These are phyloP conservation scores for Mycena vitilis DNA, from an alignment of 768 basidiomycete genomes.

Conservation along the genomic window DNA sequence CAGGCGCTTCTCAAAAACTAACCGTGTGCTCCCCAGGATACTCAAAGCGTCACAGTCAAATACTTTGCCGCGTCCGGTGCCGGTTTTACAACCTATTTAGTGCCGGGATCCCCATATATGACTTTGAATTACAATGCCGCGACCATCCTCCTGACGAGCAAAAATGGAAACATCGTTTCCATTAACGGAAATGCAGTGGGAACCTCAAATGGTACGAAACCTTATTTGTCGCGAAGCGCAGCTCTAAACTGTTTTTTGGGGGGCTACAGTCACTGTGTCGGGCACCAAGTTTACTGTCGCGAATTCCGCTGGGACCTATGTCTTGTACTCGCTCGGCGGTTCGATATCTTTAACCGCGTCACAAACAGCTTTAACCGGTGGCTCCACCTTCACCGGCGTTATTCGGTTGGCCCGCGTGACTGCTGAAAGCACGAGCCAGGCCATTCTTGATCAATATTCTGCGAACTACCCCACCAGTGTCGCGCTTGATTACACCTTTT, in stretches of 20 bases:
- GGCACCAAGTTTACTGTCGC: slow-evolving; percentile 46
- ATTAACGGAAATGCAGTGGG: slow-evolving; percentile 43
- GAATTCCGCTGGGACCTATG: slow-evolving; percentile 45
- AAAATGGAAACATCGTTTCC: slow-evolving; percentile 44
- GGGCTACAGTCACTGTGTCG: slow-evolving; percentile 37
- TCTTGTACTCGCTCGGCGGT: slow-evolving; percentile 47
- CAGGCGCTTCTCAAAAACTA: background rate
- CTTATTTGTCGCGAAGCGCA: background rate
- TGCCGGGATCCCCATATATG: slow-evolving; percentile 50
- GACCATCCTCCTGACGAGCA: slow-evolving; percentile 46
- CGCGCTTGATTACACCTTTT: slow-evolving; percentile 44
- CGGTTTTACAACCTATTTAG: slow-evolving; percentile 45
- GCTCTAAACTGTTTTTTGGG: background rate
- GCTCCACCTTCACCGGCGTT: slow-evolving; percentile 44
- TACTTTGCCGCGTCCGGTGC: slow-evolving; percentile 47
- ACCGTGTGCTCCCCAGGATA: slow-evolving; percentile 39
- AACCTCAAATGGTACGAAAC: slow-evolving; percentile 37
- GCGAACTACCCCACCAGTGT: slow-evolving; percentile 47
- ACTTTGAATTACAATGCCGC: slow-evolving; percentile 46
- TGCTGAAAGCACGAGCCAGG: slow-evolving; percentile 42
- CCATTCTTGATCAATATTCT: slow-evolving; percentile 45
- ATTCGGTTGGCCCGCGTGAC: slow-evolving; percentile 44
- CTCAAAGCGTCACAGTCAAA: slow-evolving; percentile 49
- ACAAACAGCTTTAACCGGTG: slow-evolving; percentile 39
- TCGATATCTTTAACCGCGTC: slow-evolving; percentile 44